Evolutionary conservation across 768 basidiomycete species (phyloP).

Genomic region (Pleurotus djamor): DNA sequence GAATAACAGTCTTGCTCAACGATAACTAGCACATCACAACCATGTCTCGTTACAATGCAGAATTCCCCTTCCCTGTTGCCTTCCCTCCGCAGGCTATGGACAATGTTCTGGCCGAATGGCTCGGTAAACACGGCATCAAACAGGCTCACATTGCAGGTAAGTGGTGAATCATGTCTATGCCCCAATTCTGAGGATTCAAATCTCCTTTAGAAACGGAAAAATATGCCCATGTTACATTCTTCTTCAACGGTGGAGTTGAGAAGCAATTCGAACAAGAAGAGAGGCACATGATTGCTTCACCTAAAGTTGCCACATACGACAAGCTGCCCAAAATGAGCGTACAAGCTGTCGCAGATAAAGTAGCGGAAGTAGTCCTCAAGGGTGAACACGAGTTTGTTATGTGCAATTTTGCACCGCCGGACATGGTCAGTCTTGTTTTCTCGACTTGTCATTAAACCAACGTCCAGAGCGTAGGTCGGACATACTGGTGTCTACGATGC

Average conservation of each 20-base stretch:
- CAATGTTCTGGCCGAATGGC: constrained; percentile 93
- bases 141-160: constrained; percentile 87
- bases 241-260: constrained; percentile 97
- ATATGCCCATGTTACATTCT: constrained; percentile 97
- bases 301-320: constrained; percentile 95
- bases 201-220: constrained; percentile 86
- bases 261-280: constrained; percentile 86
- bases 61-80: constrained; percentile 86
- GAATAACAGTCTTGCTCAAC: background rate
- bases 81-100: constrained; percentile 96
- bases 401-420: constrained; percentile 98
- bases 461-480: constrained; percentile 58
- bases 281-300: constrained; percentile 86
- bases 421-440: constrained; percentile 63
- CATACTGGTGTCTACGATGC: constrained; percentile 93
- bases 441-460: background rate
- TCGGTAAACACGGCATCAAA: constrained; percentile 72
- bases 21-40: constrained; percentile 73
- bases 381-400: constrained; percentile 85
- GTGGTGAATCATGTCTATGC: constrained; percentile 10
- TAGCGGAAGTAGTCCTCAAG: constrained; percentile 78
- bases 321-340: constrained; percentile 89
- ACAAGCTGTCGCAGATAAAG: constrained; percentile 85
- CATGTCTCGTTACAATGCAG: constrained; percentile 91
- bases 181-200: too few relatives aligned